phyloP scores from a whole-genome alignment of 2,329 filamentous ascomycete species.

The Paecilomyces niveus region DNA sequence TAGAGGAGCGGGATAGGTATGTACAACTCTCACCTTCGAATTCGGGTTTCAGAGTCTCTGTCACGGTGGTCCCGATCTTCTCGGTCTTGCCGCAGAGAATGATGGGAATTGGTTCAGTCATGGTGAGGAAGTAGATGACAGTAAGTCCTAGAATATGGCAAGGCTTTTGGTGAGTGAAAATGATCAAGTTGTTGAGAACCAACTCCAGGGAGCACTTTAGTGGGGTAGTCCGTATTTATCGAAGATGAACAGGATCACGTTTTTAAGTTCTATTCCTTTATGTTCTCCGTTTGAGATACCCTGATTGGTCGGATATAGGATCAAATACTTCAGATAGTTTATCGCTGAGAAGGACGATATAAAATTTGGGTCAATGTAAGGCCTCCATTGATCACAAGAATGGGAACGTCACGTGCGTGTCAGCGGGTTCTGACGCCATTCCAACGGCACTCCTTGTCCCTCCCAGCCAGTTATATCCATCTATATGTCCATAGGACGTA shows the following conservation, averaged over 20 bases:
- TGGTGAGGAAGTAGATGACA: neutral
- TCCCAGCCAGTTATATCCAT: too few relatives aligned
- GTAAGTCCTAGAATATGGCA: neutral
- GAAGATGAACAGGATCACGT: neutral
- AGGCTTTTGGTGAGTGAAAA: neutral
- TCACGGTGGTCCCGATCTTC: conserved; percentile 11
- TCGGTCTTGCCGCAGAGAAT: conserved; percentile 17
- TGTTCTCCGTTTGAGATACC: neutral
- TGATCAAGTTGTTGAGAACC: neutral
- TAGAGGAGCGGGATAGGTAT: neutral
- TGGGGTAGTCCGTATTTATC: neutral
- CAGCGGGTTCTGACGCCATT: too few relatives aligned
- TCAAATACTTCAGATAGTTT: too few relatives aligned
- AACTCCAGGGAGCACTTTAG: neutral
- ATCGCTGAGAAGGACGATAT: too few relatives aligned
- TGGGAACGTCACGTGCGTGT: too few relatives aligned
- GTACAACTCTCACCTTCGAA: conserved; percentile 12
- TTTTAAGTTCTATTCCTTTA: neutral
- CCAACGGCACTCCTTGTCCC: too few relatives aligned
- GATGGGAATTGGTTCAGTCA: neutral
- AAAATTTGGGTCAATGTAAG: too few relatives aligned
- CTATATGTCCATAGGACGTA: too few relatives aligned
- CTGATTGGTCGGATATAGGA: neutral
- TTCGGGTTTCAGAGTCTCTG: conserved; percentile 15
- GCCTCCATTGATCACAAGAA: too few relatives aligned